Conservation (phyloP, 257 asterid genomes). For the Solanum pennellii region DNA sequence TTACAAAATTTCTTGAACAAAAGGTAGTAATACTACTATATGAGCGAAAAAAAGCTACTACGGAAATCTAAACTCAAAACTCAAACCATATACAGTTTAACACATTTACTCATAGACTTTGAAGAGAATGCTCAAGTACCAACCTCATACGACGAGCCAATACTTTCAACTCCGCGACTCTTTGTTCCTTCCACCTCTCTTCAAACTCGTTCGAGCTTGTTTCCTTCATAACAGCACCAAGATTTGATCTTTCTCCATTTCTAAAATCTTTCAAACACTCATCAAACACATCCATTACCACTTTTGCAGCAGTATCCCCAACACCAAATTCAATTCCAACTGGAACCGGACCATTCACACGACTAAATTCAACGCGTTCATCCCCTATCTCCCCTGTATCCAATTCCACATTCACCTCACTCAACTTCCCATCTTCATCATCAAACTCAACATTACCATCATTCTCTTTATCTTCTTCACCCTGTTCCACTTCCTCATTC, state of each 20-base stretch:
- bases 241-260: slow-evolving; percentile 6
- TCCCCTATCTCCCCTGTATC: background rate
- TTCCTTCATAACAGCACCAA: slow-evolving; percentile 8
- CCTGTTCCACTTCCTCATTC: background rate
- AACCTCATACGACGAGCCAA: slow-evolving; percentile 60
- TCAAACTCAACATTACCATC: background rate
- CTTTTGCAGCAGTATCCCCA: slow-evolving; percentile 30
- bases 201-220: slow-evolving; percentile 15
- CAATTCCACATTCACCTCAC: slow-evolving; percentile 75
- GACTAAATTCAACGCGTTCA: background rate
- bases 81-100: background rate
- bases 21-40: background rate
- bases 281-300: slow-evolving; percentile 42
- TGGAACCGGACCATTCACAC: background rate
- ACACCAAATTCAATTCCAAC: background rate
- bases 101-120: slow-evolving; percentile 25
- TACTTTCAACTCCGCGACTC: slow-evolving; percentile 59
- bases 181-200: slow-evolving; percentile 55
- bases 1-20: background rate
- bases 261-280: slow-evolving; percentile 50
- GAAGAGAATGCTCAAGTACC: slow-evolving; percentile 46
- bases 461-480: background rate
- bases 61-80: background rate
- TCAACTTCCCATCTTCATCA: slow-evolving; percentile 24
- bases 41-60: background rate